Percentiles rank a stretch among this genome's conserved stretches.
These are phyloP conservation scores for Phytopythium sindhum DNA, from an alignment of 352 stramenopile species.

Conservation along the genomic window DNA sequence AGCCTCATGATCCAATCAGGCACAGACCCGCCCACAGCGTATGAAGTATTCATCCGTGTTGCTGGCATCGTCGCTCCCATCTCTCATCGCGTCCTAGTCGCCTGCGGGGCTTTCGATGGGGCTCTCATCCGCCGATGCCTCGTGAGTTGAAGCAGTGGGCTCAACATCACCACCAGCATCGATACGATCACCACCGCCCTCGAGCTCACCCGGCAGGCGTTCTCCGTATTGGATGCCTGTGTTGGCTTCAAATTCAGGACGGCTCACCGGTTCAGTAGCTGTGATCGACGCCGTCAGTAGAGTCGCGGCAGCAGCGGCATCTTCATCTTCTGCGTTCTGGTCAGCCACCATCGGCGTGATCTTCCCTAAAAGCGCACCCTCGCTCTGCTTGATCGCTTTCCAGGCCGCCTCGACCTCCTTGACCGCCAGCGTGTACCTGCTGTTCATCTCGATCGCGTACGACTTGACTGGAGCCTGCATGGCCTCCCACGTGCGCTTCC, in stretches of 20 bases:
- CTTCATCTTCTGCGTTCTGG: not conserved
- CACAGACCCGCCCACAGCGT: not conserved
- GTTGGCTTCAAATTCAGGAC: not conserved
- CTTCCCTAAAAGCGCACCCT: constrained; percentile 13
- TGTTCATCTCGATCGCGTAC: constrained; percentile 59
- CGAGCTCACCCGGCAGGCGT: not conserved
- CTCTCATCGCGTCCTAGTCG: not conserved
- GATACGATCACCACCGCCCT: too few species aligned
- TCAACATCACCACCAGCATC: not conserved
- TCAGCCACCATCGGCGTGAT: constrained; percentile 3
- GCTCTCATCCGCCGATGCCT: not conserved
- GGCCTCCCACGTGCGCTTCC: constrained; percentile 61
- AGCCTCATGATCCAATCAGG: too few species aligned
- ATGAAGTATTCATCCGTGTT: not conserved
- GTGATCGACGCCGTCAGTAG: constrained; percentile 9
- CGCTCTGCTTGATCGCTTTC: constrained; percentile 13
- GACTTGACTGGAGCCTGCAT: constrained; percentile 56
- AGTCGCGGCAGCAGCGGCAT: not conserved
- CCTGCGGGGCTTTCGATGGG: not conserved
- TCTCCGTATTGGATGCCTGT: not conserved
- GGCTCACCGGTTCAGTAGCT: constrained; percentile 14
- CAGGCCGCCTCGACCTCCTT: constrained; percentile 18
- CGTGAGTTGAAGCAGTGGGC: not conserved
- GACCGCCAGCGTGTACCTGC: constrained; percentile 42
- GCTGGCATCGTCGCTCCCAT: not conserved